Percentiles rank a stretch among this genome's conserved stretches.
Evolutionary conservation across 768 basidiomycete genomes (phyloP).

Genomic region (Rhodotorula paludigena): DNA sequence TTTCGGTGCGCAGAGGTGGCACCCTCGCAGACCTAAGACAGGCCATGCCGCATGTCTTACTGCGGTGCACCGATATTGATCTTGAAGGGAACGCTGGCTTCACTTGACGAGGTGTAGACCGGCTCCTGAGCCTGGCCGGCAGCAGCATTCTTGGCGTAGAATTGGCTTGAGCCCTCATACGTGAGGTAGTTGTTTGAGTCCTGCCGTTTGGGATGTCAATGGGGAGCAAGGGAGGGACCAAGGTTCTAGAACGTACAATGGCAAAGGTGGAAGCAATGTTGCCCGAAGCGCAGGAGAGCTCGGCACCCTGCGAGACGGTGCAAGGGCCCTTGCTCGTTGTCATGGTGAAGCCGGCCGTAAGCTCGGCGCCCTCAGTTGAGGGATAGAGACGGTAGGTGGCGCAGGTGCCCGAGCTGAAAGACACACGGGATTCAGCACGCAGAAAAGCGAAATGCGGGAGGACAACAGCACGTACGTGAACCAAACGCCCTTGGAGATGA

Average conservation of each 20-base stretch:
- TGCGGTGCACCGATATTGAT: not conserved
- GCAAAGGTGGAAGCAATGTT: conserved; percentile 49
- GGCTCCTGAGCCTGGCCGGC: conserved; percentile 8
- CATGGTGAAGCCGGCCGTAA: conserved; percentile 54
- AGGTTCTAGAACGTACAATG: not conserved
- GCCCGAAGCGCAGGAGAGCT: conserved; percentile 56
- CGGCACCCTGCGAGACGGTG: conserved; percentile 51
- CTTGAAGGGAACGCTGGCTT: not conserved
- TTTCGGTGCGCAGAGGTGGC: too few relatives aligned
- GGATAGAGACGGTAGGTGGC: conserved; percentile 12
- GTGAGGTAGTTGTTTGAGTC: conserved; percentile 12
- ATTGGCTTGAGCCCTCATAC: conserved; percentile 1
- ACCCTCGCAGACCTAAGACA: too few relatives aligned
- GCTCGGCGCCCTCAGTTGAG: not conserved
- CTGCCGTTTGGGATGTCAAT: not conserved
- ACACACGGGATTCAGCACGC: not conserved
- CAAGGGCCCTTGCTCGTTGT: conserved; percentile 60
- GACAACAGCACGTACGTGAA: conserved; percentile 47
- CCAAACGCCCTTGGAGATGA: conserved; percentile 59
- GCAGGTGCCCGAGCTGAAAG: not conserved
- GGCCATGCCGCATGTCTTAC: too few relatives aligned
- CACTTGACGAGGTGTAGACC: not conserved
- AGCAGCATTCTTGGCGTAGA: conserved; percentile 15
- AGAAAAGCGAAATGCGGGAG: not conserved
- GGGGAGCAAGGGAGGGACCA: not conserved